phyloP scores from a whole-genome alignment of 2,329 filamentous ascomycete genomes.

The Emmonsiellopsis sp. region DNA sequence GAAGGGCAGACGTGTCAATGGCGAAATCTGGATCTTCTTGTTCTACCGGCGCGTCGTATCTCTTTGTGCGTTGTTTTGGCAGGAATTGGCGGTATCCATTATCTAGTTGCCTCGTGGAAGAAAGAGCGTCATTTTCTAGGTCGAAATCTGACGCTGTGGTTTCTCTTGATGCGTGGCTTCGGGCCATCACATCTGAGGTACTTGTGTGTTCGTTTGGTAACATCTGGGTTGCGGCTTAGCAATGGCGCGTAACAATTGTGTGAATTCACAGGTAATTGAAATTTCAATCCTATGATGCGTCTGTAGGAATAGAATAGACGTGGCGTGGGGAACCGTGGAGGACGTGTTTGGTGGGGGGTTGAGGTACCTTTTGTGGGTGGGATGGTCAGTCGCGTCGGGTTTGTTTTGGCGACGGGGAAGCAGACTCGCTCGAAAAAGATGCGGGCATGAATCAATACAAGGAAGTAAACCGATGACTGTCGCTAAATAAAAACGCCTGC shows the following conservation, averaged over 20 bases:
- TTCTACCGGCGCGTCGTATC: slow-evolving; percentile 4
- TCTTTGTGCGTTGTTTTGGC: slow-evolving; percentile 16
- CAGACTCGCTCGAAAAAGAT: background rate
- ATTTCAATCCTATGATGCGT: background rate
- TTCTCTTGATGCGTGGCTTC: slow-evolving; percentile 13
- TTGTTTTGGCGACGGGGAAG: background rate
- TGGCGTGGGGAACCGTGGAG: background rate
- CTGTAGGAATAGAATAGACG: background rate
- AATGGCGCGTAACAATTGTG: background rate
- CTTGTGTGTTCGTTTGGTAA: slow-evolving; percentile 8
- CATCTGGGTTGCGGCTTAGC: background rate
- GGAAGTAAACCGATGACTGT: background rate
- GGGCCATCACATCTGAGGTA: slow-evolving; percentile 19
- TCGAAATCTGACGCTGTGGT: slow-evolving; percentile 29
- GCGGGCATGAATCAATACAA: background rate
- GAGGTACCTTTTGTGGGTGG: background rate
- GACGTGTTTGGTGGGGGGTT: background rate
- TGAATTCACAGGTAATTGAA: background rate
- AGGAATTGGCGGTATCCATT: slow-evolving; percentile 19
- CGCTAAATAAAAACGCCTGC: slow-evolving; percentile 1
- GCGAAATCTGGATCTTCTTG: slow-evolving; percentile 32
- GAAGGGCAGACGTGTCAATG: slow-evolving; percentile 39
- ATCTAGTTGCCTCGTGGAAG: slow-evolving; percentile 29
- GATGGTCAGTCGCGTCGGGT: background rate
- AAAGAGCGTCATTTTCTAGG: slow-evolving; percentile 34